These are phyloP conservation scores for Garcia nutans DNA, from an alignment of 345 rosid species.

Conservation along the genomic window DNA sequence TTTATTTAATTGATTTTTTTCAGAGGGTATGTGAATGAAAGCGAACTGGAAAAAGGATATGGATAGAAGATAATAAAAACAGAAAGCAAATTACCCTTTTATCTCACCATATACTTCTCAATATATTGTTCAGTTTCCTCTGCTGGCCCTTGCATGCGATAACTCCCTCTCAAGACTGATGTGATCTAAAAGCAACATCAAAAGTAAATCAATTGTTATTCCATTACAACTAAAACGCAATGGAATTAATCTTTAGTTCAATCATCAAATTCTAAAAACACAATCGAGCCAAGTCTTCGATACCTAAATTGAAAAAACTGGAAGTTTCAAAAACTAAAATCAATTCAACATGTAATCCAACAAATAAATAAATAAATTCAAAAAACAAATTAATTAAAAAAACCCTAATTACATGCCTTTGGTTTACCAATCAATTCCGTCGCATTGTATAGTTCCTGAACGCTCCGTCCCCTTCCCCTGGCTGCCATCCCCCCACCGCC, in stretches of 20 bases:
- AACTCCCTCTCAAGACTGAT: constrained; percentile 37
- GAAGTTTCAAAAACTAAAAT: not conserved
- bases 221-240: not conserved
- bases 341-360: not conserved
- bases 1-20: not conserved
- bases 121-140: constrained; percentile 35
- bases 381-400: constrained; percentile 6
- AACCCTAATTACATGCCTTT: constrained; percentile 53
- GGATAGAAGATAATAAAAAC: constrained; percentile 15
- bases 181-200: constrained; percentile 43
- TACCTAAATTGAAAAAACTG: not conserved
- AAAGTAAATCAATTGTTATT: constrained; percentile 20
- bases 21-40: not conserved
- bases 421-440: constrained; percentile 38
- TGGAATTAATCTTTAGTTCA: not conserved
- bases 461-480: constrained; percentile 33
- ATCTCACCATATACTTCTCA: constrained; percentile 50
- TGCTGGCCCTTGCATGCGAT: constrained; percentile 35
- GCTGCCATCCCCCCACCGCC: constrained; percentile 32
- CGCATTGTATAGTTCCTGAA: constrained; percentile 39
- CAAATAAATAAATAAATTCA: not conserved
- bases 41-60: not conserved
- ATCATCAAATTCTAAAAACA: not conserved
- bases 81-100: constrained; percentile 42
- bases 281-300: not conserved